Base-by-base conservation (phyloP, 148 eudicot species). In the Camellia lanceoleosa region DNA sequence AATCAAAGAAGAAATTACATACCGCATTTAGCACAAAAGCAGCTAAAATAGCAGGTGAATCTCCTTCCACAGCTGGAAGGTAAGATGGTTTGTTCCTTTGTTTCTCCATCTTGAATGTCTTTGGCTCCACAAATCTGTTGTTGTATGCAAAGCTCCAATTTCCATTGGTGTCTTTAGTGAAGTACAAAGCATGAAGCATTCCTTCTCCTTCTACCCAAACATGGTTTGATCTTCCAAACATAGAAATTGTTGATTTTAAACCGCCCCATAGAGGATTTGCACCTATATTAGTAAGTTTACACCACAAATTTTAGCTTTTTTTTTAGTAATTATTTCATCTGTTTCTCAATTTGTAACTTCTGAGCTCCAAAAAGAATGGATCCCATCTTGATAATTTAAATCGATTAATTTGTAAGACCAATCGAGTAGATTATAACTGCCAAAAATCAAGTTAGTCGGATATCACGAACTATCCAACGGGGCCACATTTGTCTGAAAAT, bases 161-260 rank as follows among this genome's bases (percentile, higher is more conserved):
- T 75, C 84, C 86, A 80, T 41, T 18, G 67, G 18, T 81, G n/a
- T 83, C 58, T 74, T 78, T 83, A 4, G 19, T 20, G 77, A 86
- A 83, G 61, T 86, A 83, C 3, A 81, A 18, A 38, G 84, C 88
- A 83, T 86, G 88, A 70, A 86, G 79, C 88, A 86, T 83, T 15
- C 88, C 88, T 83, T 86, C 88, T 62, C 88, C 88, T 80, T 86
- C 88, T 56, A 86, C 78, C 88, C 88, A 86, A 10, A 71, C 78
- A 44, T 81, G 77, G 67, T 80, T 83, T 49, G 88, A 62, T 62
- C 74, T 78, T 66, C 88, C 88, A 63, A 86, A 80, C n/a, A 83
- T 55, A 2, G 88, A 86, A 0, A 9, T 51, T 9, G 86, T 66
- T 6, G 88, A 73, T 71, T 83, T 81, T 4, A 77, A 49, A 43